A percentile compares a stretch with the other conserved stretches of the same genome.
phyloP scores from a whole-genome alignment of 1,284 basidiomycete species.

The Caloboletus inedulis region DNA sequence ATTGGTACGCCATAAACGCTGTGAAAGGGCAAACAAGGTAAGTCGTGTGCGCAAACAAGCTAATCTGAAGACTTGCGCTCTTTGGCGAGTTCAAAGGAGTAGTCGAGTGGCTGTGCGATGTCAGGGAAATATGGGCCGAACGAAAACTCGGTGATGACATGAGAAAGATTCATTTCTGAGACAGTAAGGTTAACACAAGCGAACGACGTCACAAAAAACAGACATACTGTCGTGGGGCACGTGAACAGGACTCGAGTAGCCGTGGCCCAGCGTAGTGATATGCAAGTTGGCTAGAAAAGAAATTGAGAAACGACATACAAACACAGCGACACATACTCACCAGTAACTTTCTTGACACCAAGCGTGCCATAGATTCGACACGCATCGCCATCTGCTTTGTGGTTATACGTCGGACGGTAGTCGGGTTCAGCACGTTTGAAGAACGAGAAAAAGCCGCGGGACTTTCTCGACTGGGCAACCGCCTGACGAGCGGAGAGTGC shows the following conservation, averaged over 20 bases:
- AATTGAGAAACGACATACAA: not conserved
- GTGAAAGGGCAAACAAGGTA: not conserved
- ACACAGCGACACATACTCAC: constrained; percentile 32
- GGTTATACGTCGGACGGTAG: constrained; percentile 72
- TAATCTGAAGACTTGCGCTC: constrained; percentile 56
- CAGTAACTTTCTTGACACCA: constrained; percentile 87
- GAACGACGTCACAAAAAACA: not conserved
- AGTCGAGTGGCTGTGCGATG: constrained; percentile 92
- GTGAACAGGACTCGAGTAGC: constrained; percentile 84
- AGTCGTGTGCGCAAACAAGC: not conserved
- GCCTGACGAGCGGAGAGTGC: constrained; percentile 67
- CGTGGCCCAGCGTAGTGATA: constrained; percentile 91
- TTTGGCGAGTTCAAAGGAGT: constrained; percentile 80
- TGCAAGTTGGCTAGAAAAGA: constrained; percentile 71
- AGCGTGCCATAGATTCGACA: constrained; percentile 87
- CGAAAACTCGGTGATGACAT: constrained; percentile 95
- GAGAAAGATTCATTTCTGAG: constrained; percentile 92
- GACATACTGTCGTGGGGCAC: constrained; percentile 78
- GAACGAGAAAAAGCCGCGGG: constrained; percentile 65
- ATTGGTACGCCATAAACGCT: constrained; percentile 96
- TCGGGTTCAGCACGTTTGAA: constrained; percentile 42
- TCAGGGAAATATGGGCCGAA: constrained; percentile 97
- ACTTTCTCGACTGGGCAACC: constrained; percentile 64
- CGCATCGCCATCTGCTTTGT: constrained; percentile 63
- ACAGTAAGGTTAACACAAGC: not conserved